phyloP scores from a whole-genome alignment of 352 stramenopile species.

The Phytophthora lateralis region DNA sequence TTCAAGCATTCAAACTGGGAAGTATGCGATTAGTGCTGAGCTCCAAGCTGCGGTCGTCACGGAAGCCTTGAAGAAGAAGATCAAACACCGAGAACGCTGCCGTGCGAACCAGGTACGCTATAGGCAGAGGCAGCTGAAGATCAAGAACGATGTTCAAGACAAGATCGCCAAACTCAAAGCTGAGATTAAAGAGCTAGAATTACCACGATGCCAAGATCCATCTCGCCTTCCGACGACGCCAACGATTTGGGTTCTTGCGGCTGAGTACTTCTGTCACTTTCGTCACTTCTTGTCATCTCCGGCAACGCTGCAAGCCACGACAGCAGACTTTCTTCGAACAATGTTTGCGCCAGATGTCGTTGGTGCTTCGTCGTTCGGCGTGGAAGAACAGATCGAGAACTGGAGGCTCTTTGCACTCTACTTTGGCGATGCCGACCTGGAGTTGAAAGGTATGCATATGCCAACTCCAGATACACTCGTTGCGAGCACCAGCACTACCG shows the following conservation, averaged over 20 bases:
- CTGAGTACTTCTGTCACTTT: conserved; percentile 17
- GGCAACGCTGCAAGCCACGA: not conserved
- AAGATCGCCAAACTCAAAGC: not conserved
- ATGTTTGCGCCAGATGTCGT: conserved; percentile 4
- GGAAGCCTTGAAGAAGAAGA: conserved; percentile 15
- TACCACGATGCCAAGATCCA: not conserved
- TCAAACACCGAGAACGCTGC: conserved; percentile 13
- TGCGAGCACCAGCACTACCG: not conserved
- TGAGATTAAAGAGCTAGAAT: conserved; percentile 7
- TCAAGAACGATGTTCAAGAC: not conserved
- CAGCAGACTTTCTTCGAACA: conserved; percentile 1
- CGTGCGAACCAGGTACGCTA: conserved; percentile 15
- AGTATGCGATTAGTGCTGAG: not conserved
- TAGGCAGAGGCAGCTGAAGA: conserved; percentile 6
- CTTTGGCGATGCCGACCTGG: conserved; percentile 4
- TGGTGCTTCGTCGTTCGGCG: not conserved
- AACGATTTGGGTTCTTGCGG: conserved; percentile 3
- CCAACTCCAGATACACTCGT: not conserved
- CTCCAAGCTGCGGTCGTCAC: not conserved
- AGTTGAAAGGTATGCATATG: conserved; percentile 1
- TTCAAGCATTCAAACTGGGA: not conserved
- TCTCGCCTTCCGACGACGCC: not conserved
- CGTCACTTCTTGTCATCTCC: conserved; percentile 10
- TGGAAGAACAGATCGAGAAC: conserved; percentile 1
- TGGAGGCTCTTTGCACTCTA: conserved; percentile 5